Conservation (phyloP, 768 basidiomycete genomes). For the Mycena indigotica region DNA sequence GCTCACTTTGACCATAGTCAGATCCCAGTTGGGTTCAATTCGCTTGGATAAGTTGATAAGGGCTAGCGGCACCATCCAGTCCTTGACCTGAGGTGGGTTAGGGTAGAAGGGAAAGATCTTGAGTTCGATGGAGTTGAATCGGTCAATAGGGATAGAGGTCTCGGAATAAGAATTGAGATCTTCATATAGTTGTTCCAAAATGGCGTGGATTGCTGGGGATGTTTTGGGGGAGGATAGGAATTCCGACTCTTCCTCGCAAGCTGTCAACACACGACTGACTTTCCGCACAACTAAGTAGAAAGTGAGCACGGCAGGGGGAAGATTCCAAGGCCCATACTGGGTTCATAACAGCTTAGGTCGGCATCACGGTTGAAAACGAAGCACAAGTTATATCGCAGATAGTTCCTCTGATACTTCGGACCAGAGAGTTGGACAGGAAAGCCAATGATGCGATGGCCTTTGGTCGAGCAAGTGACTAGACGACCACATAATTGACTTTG, state of each 20-base stretch:
- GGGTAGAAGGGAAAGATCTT: conserved; percentile 97
- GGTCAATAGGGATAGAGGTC: conserved; percentile 88
- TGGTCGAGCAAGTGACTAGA: conserved; percentile 83
- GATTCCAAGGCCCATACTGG: conserved; percentile 47
- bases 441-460: conserved; percentile 84
- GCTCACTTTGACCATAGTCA: conserved; percentile 83
- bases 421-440: conserved; percentile 83
- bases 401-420: conserved; percentile 74
- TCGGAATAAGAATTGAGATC: conserved; percentile 98
- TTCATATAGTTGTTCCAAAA: conserved; percentile 95
- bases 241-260: conserved; percentile 91
- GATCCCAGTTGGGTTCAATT: conserved; percentile 92
- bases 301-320: too few species aligned
- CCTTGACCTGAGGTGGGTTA: conserved; percentile 84
- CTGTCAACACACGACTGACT: conserved; percentile 83
- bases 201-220: conserved; percentile 69
- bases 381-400: conserved; percentile 92
- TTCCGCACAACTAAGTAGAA: conserved; percentile 88
- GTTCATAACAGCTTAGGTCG: conserved; percentile 94
- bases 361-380: conserved; percentile 93
- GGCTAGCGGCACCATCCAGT: conserved; percentile 95
- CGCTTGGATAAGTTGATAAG: conserved; percentile 81
- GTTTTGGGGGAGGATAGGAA: conserved; percentile 80
- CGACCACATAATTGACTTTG: conserved; percentile 82
- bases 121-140: conserved; percentile 91